Conservation (phyloP, 805 yeast species). For the Pichia sporocuriosa region DNA sequence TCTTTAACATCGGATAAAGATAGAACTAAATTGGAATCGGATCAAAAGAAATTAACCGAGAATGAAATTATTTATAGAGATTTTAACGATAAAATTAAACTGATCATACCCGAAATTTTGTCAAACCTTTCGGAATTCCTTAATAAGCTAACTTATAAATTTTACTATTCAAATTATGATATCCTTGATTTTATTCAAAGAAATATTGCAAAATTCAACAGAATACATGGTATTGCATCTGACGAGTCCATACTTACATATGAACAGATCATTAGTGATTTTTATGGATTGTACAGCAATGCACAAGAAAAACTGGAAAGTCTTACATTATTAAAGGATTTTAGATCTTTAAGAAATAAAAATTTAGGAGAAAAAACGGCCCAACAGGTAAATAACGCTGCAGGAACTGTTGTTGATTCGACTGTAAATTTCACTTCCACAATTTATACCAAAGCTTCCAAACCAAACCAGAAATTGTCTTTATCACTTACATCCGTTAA, state of each 20-base stretch:
- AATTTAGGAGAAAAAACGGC: slow-evolving; percentile 30
- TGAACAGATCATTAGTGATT: slow-evolving; percentile 32
- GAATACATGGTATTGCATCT: slow-evolving; percentile 28
- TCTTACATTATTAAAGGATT: slow-evolving; percentile 31
- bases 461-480: slow-evolving; percentile 24
- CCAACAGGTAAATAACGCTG: slow-evolving; percentile 18
- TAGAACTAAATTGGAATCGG: slow-evolving; percentile 27
- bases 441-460: slow-evolving; percentile 27
- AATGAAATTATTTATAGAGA: slow-evolving; percentile 29
- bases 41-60: slow-evolving; percentile 29
- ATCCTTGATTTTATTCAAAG: slow-evolving; percentile 29
- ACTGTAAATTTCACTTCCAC: slow-evolving; percentile 27
- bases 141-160: slow-evolving; percentile 33
- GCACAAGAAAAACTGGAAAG: slow-evolving; percentile 35
- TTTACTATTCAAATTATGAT: slow-evolving; percentile 34
- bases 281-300: slow-evolving; percentile 32
- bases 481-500: slow-evolving; percentile 19
- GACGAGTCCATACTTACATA: slow-evolving; percentile 18
- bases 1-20: slow-evolving; percentile 32
- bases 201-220: slow-evolving; percentile 24
- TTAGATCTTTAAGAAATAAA: slow-evolving; percentile 33
- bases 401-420: slow-evolving; percentile 24
- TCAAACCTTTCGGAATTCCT: slow-evolving; percentile 43
- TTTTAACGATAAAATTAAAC: slow-evolving; percentile 34
- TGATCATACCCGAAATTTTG: slow-evolving; percentile 41